Evolutionary conservation across 164 flowering plant genomes (phyloP).

Genomic region (Annona cherimola): DNA sequence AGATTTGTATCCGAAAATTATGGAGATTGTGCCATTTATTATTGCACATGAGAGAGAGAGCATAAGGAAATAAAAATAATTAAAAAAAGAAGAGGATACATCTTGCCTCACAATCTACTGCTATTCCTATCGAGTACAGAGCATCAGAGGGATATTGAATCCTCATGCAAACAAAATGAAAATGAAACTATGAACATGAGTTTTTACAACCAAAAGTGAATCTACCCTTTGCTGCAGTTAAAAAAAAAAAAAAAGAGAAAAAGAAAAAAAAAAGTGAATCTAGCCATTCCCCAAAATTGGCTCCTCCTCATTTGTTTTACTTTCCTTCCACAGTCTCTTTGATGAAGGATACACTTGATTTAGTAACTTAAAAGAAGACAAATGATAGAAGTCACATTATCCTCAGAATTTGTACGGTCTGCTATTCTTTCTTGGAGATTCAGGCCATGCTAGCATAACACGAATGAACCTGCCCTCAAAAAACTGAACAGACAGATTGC

Average conservation of each 20-base stretch:
- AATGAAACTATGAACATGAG: neutral
- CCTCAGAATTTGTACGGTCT: slow-evolving; percentile 25
- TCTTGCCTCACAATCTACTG: too few species aligned
- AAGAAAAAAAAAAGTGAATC: too few species aligned
- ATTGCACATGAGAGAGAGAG: too few species aligned
- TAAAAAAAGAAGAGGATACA: too few species aligned
- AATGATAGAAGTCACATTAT: neutral
- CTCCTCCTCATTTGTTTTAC: too few species aligned
- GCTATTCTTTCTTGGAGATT: slow-evolving; percentile 20
- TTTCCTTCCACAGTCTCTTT: neutral
- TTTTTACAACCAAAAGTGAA: neutral
- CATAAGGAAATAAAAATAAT: too few species aligned
- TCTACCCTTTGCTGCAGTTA: neutral
- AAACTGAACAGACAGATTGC: slow-evolving; percentile 22
- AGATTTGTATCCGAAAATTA: too few species aligned
- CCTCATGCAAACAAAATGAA: neutral
- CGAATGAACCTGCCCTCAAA: slow-evolving; percentile 33
- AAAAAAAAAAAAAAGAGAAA: too few species aligned
- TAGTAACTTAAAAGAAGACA: neutral
- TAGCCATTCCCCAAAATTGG: too few species aligned
- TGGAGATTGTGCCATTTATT: too few species aligned
- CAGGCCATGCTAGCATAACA: slow-evolving; percentile 33
- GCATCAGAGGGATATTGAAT: neutral
- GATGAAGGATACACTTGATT: neutral
- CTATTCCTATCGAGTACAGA: neutral